A percentile compares a stretch with the other conserved stretches of the same genome.
phyloP scores from a whole-genome alignment of 225 moss, liverwort and hornwort species.

The Physcomitrium patens region DNA sequence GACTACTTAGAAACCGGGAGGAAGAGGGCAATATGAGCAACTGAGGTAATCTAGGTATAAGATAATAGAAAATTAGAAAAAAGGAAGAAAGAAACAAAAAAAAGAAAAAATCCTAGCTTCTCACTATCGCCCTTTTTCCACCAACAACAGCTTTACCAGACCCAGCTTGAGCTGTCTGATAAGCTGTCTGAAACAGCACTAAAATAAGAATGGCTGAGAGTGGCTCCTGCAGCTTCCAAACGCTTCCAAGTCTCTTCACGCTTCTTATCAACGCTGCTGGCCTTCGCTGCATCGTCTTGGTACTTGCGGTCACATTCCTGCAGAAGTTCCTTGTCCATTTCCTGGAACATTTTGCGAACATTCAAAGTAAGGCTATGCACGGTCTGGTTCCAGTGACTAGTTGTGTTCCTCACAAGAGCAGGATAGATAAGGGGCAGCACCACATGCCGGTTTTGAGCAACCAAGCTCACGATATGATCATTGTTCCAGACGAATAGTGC shows the following conservation, averaged over 20 bases:
- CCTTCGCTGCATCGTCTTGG: slow-evolving; percentile 22
- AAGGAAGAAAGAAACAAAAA: no score
- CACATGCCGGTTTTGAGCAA: no score
- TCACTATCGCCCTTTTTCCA: slow-evolving; percentile 25
- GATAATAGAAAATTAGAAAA: no score
- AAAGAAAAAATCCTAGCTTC: background rate
- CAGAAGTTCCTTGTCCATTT: slow-evolving; percentile 27
- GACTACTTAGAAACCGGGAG: no score
- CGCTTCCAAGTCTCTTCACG: slow-evolving; percentile 20
- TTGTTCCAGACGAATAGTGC: no score
- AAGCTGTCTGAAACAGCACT: slow-evolving; percentile 17
- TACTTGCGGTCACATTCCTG: slow-evolving; percentile 23
- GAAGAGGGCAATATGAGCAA: no score
- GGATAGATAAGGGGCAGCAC: background rate
- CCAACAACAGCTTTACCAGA: background rate
- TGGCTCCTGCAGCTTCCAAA: slow-evolving; percentile 12
- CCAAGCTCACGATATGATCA: no score
- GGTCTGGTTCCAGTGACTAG: background rate
- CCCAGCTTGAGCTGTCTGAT: slow-evolving; percentile 1
- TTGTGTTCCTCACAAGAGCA: background rate
- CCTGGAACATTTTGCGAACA: slow-evolving; percentile 5
- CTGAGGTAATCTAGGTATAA: no score
- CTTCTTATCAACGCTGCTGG: slow-evolving; percentile 1
- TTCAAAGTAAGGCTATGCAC: background rate
- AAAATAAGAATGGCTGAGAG: slow-evolving; percentile 12